Evolutionary conservation across 495 filamentous ascomycete species (phyloP).

Genomic region (Neurospora africana): DNA sequence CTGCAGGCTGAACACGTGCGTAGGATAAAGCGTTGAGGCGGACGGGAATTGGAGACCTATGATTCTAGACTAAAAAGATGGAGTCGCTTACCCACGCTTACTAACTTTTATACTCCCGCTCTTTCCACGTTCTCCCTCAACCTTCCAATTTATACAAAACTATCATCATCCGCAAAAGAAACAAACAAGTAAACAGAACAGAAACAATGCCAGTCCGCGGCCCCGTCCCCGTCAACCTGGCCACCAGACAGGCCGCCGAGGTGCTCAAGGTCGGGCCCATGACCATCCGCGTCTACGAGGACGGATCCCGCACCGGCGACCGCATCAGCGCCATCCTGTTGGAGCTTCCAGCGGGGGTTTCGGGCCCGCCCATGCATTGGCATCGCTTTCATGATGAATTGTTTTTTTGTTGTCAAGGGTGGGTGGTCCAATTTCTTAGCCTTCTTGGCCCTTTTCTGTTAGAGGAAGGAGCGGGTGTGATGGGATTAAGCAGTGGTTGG

Average conservation of each 20-base stretch:
- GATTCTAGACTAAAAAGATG: neutral
- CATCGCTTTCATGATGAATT: constrained; percentile 44
- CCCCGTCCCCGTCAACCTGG: constrained; percentile 17
- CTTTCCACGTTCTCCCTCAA: neutral
- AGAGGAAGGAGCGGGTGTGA: neutral
- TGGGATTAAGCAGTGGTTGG: neutral
- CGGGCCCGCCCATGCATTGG: constrained; percentile 36
- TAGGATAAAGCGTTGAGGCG: neutral
- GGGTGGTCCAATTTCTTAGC: constrained; percentile 1
- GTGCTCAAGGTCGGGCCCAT: constrained; percentile 21
- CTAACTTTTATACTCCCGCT: neutral
- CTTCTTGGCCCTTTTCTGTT: no score
- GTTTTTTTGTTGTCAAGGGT: constrained; percentile 43
- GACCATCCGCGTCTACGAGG: constrained; percentile 22
- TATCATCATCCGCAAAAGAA: neutral
- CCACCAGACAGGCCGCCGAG: constrained; percentile 16
- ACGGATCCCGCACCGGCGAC: constrained; percentile 31
- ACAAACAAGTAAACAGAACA: neutral
- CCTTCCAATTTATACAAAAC: neutral
- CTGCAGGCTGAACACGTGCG: neutral
- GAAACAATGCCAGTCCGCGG: constrained; percentile 20
- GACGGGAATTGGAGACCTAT: neutral
- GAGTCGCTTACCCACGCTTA: neutral
- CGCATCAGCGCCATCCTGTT: constrained; percentile 38
- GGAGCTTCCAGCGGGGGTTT: constrained; percentile 33